Percentiles rank a stretch among this genome's conserved stretches.
phyloP scores from a whole-genome alignment of 495 filamentous ascomycete species.

The Amorphotheca resinae region DNA sequence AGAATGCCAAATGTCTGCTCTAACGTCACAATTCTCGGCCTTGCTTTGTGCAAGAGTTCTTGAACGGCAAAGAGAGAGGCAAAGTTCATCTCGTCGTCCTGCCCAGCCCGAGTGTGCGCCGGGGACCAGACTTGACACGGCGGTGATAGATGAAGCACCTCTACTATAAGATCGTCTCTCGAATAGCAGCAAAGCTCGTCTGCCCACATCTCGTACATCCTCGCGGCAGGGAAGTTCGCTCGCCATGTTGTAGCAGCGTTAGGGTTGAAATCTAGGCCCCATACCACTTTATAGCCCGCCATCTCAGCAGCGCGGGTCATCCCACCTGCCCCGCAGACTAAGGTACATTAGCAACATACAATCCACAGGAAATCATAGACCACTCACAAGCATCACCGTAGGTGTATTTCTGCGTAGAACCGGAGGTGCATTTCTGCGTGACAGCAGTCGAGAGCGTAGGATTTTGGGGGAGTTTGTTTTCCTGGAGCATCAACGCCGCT shows the following conservation, averaged over 20 bases:
- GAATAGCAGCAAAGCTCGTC: constrained; percentile 28
- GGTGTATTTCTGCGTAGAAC: neutral
- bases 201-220: constrained; percentile 32
- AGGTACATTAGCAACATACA: neutral
- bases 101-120: constrained; percentile 49
- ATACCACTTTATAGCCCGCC: constrained; percentile 46
- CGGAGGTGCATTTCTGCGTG: neutral
- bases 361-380: neutral
- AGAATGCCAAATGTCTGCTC: constrained; percentile 67
- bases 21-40: constrained; percentile 62
- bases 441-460: too few relatives aligned
- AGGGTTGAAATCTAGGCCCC: constrained; percentile 46
- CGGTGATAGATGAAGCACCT: constrained; percentile 68
- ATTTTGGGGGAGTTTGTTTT: neutral
- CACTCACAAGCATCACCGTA: constrained; percentile 3
- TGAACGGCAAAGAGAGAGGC: constrained; percentile 53
- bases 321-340: constrained; percentile 61
- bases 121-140: constrained; percentile 75
- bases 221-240: constrained; percentile 41
- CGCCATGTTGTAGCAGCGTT: constrained; percentile 42
- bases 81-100: constrained; percentile 61
- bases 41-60: constrained; percentile 43
- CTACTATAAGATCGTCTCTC: constrained; percentile 28
- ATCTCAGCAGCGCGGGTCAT: constrained; percentile 51
- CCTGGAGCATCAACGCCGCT: neutral